Percentiles rank a stretch among this genome's conserved stretches.
phyloP scores from a whole-genome alignment of 768 basidiomycete genomes.

The Agrocybe pediades region DNA sequence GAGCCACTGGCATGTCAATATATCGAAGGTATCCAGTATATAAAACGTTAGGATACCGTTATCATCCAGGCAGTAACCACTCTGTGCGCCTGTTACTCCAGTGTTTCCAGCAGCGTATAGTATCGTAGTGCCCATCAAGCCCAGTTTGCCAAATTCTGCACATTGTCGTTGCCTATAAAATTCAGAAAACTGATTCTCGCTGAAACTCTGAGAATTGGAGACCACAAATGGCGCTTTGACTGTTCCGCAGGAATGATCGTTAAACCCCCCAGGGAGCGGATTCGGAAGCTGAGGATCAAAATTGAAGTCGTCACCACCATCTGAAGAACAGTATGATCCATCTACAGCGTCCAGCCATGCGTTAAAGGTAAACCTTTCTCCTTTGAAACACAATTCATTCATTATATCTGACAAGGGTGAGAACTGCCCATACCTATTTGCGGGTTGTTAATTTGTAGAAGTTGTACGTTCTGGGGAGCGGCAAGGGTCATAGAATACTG shows the following conservation, averaged over 20 bases:
- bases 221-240: constrained; percentile 33
- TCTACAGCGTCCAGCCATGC: constrained; percentile 50
- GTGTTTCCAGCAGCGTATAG: constrained; percentile 59
- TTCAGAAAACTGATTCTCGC: constrained; percentile 29
- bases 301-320: constrained; percentile 42
- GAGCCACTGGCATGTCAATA: not conserved
- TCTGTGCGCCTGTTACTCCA: constrained; percentile 44
- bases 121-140: constrained; percentile 59
- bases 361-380: constrained; percentile 42
- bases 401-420: not conserved
- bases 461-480: constrained; percentile 34
- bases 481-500: constrained; percentile 54
- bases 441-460: constrained; percentile 44
- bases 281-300: constrained; percentile 20
- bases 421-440: constrained; percentile 30
- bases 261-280: constrained; percentile 26
- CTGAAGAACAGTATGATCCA: constrained; percentile 42
- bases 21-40: not conserved
- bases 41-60: constrained; percentile 16
- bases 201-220: constrained; percentile 32
- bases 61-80: constrained; percentile 35
- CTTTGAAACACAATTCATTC: constrained; percentile 15
- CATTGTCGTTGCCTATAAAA: constrained; percentile 35
- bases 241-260: constrained; percentile 34
- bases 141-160: constrained; percentile 36